phyloP scores from a whole-genome alignment of 2,329 filamentous ascomycete genomes.

The Trichoderma sp. region DNA sequence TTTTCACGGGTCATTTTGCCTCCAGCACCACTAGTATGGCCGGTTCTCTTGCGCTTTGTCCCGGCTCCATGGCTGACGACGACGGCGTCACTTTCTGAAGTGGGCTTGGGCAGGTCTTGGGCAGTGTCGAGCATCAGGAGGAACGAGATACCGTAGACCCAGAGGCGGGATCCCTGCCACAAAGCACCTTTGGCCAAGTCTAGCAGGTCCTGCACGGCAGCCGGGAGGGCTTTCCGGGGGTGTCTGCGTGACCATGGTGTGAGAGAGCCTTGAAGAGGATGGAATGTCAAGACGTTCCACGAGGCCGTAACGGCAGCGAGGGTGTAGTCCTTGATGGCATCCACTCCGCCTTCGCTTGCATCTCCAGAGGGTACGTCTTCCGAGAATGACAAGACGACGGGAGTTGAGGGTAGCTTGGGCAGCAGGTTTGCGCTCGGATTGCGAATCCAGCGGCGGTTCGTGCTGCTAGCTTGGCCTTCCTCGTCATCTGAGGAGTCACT shows the following conservation, averaged over 20 bases:
- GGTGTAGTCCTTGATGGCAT: conserved; percentile 45
- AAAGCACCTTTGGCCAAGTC: conserved; percentile 80
- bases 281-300: conserved; percentile 72
- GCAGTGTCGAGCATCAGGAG: conserved; percentile 89
- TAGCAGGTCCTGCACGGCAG: conserved; percentile 68
- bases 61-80: conserved; percentile 28
- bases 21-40: conserved; percentile 50
- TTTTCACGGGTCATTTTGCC: conserved; percentile 48
- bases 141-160: conserved; percentile 84
- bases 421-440: conserved; percentile 69
- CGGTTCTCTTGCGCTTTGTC: conserved; percentile 55
- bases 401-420: conserved; percentile 63
- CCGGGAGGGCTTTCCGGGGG: conserved; percentile 69
- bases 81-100: conserved; percentile 30
- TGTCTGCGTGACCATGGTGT: conserved; percentile 86
- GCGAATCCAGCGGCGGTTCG: conserved; percentile 63
- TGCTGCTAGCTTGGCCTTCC: conserved; percentile 40
- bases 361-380: conserved; percentile 42
- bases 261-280: conserved; percentile 71
- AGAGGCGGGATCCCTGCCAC: conserved; percentile 77
- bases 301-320: conserved; percentile 54
- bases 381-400: conserved; percentile 67
- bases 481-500: conserved; percentile 44
- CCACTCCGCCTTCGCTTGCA: conserved; percentile 26
- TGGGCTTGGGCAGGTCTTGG: conserved; percentile 56